A percentile compares a stretch with the other conserved stretches of the same genome.
Conservation (phyloP, 148 eudicot species). For the Heliosperma pusillum region DNA sequence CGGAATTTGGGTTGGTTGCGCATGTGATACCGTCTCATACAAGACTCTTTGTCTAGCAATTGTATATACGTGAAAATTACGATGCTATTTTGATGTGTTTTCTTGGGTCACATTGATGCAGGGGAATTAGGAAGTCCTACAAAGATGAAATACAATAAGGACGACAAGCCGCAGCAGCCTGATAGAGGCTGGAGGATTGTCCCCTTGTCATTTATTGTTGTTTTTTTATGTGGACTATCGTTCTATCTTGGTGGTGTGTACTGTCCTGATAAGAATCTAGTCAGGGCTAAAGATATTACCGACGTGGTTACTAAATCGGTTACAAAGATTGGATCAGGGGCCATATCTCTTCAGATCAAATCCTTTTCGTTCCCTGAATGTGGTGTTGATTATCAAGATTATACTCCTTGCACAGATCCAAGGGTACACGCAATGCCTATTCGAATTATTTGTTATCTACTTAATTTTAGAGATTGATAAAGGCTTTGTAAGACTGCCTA, state of each 20-base stretch:
- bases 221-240: conserved; percentile 75
- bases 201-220: conserved; percentile 44
- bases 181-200: conserved; percentile 55
- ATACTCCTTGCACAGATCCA: conserved; percentile 98
- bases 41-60: too few species aligned
- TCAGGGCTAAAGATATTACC: conserved; percentile 31
- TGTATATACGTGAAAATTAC: not conserved
- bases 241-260: conserved; percentile 86
- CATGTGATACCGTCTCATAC: too few species aligned
- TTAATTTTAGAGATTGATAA: not conserved
- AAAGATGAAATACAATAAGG: conserved; percentile 65
- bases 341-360: conserved; percentile 48
- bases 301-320: conserved; percentile 30
- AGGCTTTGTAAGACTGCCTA: not conserved
- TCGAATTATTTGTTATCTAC: not conserved
- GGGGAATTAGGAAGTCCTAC: conserved; percentile 24
- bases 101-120: conserved; percentile 26
- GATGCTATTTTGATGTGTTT: not conserved
- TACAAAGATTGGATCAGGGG: conserved; percentile 28
- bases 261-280: conserved; percentile 44
- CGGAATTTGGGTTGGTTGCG: too few species aligned
- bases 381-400: conserved; percentile 66
- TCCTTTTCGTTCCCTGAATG: conserved; percentile 64
- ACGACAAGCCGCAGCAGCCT: conserved; percentile 48
- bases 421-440: conserved; percentile 49